These are phyloP conservation scores for Coemansia reversa DNA, from an alignment of 192 early-diverging fungal species.

Conservation along the genomic window DNA sequence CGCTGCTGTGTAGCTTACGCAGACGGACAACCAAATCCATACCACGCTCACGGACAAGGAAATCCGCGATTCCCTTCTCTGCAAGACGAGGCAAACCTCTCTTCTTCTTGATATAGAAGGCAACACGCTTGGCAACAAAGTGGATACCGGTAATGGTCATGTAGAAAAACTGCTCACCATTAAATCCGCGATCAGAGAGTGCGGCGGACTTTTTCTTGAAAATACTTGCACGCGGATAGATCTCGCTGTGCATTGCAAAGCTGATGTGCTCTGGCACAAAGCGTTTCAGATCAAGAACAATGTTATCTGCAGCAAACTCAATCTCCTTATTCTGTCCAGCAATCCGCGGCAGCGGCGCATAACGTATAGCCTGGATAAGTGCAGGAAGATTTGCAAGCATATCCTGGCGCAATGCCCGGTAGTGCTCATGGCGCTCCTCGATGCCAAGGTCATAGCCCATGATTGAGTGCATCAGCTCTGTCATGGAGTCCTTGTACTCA, in stretches of 20 bases:
- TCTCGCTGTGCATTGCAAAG: slow-evolving; percentile 41
- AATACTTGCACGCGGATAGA: slow-evolving; percentile 41
- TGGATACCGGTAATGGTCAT: slow-evolving; percentile 40
- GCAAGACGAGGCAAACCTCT: slow-evolving; percentile 43
- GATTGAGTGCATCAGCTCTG: slow-evolving; percentile 26
- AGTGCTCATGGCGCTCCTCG: slow-evolving; percentile 38
- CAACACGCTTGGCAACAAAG: slow-evolving; percentile 47
- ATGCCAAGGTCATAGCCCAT: slow-evolving; percentile 18
- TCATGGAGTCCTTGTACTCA: slow-evolving; percentile 35
- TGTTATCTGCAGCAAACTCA: slow-evolving; percentile 54
- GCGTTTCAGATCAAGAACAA: slow-evolving; percentile 50
- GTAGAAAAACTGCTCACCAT: slow-evolving; percentile 50
- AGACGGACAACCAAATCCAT: slow-evolving; percentile 40
- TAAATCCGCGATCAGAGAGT: slow-evolving; percentile 33
- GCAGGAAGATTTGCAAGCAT: slow-evolving; percentile 34
- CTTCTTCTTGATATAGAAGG: slow-evolving; percentile 55
- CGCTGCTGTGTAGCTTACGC: slow-evolving; percentile 46
- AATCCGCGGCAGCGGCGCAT: slow-evolving; percentile 50
- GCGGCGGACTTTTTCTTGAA: slow-evolving; percentile 32
- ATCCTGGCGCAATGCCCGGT: slow-evolving; percentile 38
- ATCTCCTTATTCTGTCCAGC: slow-evolving; percentile 42
- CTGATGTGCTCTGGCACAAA: slow-evolving; percentile 53
- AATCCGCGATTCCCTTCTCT: slow-evolving; percentile 47
- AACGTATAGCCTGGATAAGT: slow-evolving; percentile 39
- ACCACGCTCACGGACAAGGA: slow-evolving; percentile 39